Conservation (phyloP, 2,329 filamentous ascomycete genomes). For the Clarireedia homoeocarpa region DNA sequence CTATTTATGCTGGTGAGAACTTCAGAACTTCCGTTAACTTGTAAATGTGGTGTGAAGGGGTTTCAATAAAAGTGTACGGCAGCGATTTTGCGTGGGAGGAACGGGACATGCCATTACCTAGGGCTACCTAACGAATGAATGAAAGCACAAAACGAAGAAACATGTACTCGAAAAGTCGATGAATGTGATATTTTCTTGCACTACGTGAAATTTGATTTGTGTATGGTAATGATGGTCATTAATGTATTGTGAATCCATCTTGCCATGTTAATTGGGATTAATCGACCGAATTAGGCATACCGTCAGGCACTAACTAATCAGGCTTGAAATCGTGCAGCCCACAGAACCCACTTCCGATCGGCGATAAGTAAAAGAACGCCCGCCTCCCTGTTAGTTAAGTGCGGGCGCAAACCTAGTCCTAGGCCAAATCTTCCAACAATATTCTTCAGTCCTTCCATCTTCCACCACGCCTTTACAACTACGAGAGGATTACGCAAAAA, state of each 20-base stretch:
- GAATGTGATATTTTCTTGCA: no score
- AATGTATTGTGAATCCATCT: neutral
- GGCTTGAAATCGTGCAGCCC: neutral
- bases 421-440: neutral
- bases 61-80: neutral
- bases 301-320: neutral
- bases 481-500: no score
- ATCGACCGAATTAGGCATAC: neutral
- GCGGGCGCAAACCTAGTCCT: conserved; percentile 6
- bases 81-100: neutral
- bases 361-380: neutral
- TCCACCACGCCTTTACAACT: no score
- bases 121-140: conserved; percentile 3
- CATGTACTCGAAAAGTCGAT: neutral
- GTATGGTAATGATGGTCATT: no score
- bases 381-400: neutral
- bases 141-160: conserved; percentile 5
- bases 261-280: neutral
- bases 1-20: conserved; percentile 82
- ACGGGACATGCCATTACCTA: conserved; percentile 3
- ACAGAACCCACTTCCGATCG: neutral
- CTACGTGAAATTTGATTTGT: no score
- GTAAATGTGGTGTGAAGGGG: conserved; percentile 42
- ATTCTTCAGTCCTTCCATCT: no score
- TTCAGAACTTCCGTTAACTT: conserved; percentile 90